Conservation (phyloP, 352 stramenopile genomes). For the Pythium scleroteichum region DNA sequence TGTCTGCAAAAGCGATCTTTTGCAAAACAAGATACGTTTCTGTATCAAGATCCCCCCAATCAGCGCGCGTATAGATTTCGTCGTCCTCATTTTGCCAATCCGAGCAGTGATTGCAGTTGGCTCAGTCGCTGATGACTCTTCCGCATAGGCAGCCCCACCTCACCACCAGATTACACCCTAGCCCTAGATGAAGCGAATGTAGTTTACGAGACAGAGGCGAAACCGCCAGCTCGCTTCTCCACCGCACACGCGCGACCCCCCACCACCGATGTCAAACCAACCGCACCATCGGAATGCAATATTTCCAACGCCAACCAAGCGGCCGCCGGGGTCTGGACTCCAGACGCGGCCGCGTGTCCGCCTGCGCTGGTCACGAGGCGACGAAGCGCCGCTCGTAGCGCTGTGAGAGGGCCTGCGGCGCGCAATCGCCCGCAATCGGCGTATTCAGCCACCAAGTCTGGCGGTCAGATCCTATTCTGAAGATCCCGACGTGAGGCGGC, state of each 20-base stretch:
- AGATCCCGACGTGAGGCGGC: slow-evolving; percentile 15
- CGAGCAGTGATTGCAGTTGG: slow-evolving; percentile 21
- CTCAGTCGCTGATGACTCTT: slow-evolving; percentile 31
- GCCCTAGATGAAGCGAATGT: slow-evolving; percentile 26
- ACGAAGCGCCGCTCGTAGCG: too few relatives aligned
- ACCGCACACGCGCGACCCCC: slow-evolving; percentile 5
- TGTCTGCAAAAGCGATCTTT: slow-evolving; percentile 7
- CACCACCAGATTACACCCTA: slow-evolving; percentile 43
- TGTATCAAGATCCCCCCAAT: slow-evolving; percentile 19
- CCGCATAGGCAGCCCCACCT: slow-evolving; percentile 27
- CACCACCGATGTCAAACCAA: slow-evolving; percentile 27
- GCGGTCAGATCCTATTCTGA: background rate
- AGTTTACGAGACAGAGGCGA: slow-evolving; percentile 24
- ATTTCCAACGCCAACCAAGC: background rate
- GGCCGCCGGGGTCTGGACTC: too few relatives aligned
- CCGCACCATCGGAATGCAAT: slow-evolving; percentile 22
- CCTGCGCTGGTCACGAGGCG: too few relatives aligned
- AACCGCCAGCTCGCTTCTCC: slow-evolving; percentile 20
- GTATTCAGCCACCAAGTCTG: slow-evolving; percentile 1
- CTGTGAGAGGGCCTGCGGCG: too few relatives aligned
- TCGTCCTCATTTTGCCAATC: slow-evolving; percentile 28
- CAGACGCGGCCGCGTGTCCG: too few relatives aligned
- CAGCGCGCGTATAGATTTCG: slow-evolving; percentile 30
- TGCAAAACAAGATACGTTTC: slow-evolving; percentile 16
- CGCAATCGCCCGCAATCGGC: too few relatives aligned